Conservation (phyloP, 768 basidiomycete genomes). For the Tremella mesenterica region DNA sequence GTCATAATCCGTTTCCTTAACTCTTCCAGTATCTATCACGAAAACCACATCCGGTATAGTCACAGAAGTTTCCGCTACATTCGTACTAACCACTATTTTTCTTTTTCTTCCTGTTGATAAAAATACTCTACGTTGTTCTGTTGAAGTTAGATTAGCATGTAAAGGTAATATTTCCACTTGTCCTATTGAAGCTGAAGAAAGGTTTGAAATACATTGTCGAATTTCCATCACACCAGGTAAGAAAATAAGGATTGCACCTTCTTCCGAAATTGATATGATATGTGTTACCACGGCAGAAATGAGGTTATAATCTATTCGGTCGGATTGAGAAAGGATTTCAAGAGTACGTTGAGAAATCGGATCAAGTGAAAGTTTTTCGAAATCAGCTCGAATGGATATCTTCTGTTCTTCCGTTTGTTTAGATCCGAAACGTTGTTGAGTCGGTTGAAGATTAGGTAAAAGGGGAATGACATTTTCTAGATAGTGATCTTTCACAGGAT, state of each 20-base stretch:
- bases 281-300: constrained; percentile 60
- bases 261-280: constrained; percentile 51
- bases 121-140: constrained; percentile 76
- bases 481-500: constrained; percentile 71
- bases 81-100: constrained; percentile 83
- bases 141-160: constrained; percentile 77
- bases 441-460: constrained; percentile 54
- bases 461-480: constrained; percentile 66
- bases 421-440: constrained; percentile 43
- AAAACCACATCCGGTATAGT: constrained; percentile 83
- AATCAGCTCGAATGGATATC: constrained; percentile 50
- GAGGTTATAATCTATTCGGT: constrained; percentile 67
- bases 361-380: constrained; percentile 53
- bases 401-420: constrained; percentile 51
- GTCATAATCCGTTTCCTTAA: constrained; percentile 71
- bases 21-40: constrained; percentile 74
- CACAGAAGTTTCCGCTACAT: constrained; percentile 74
- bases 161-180: constrained; percentile 55
- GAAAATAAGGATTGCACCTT: constrained; percentile 74
- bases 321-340: constrained; percentile 55
- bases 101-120: constrained; percentile 52
- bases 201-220: constrained; percentile 60
- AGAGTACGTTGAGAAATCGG: constrained; percentile 53
- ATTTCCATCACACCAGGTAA: constrained; percentile 86
- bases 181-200: constrained; percentile 42